phyloP scores from a whole-genome alignment of 768 basidiomycete genomes.

The Termitomyces titanicus region DNA sequence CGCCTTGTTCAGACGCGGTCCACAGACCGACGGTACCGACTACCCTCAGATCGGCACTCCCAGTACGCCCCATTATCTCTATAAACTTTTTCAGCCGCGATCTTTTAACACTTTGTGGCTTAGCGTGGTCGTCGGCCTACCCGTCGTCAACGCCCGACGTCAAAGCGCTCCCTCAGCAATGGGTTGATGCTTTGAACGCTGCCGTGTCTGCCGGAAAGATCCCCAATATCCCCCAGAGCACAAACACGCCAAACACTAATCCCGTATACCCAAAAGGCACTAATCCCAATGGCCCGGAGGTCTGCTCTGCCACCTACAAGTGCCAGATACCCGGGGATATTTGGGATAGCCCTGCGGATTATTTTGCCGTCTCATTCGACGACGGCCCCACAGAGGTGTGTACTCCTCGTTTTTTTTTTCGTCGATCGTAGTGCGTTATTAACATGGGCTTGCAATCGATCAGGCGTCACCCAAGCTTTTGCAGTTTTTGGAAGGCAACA shows the following conservation, averaged over 20 bases:
- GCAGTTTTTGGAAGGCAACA: constrained; percentile 62
- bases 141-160: constrained; percentile 50
- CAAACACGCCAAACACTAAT: constrained; percentile 29
- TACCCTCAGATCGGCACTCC: constrained; percentile 60
- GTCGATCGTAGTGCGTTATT: background rate
- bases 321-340: constrained; percentile 61
- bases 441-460: constrained; percentile 2
- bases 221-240: constrained; percentile 59
- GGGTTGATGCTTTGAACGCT: constrained; percentile 67
- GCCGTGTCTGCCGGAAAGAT: constrained; percentile 71
- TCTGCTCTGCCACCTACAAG: constrained; percentile 79
- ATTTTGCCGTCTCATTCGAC: constrained; percentile 69
- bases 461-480: constrained; percentile 49
- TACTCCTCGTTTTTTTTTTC: constrained; percentile 1
- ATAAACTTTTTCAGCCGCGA: too few relatives aligned
- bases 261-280: constrained; percentile 44
- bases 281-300: constrained; percentile 40
- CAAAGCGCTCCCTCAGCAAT: constrained; percentile 53
- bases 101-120: background rate
- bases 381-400: constrained; percentile 65
- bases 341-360: constrained; percentile 74
- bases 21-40: constrained; percentile 38
- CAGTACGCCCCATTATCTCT: constrained; percentile 32
- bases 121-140: constrained; percentile 63
- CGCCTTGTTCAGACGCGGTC: constrained; percentile 55